Evolutionary conservation across 768 basidiomycete genomes (phyloP), one percentile per base, ranked within the genome.

Genomic region (Boletus rubescentipes): DNA sequence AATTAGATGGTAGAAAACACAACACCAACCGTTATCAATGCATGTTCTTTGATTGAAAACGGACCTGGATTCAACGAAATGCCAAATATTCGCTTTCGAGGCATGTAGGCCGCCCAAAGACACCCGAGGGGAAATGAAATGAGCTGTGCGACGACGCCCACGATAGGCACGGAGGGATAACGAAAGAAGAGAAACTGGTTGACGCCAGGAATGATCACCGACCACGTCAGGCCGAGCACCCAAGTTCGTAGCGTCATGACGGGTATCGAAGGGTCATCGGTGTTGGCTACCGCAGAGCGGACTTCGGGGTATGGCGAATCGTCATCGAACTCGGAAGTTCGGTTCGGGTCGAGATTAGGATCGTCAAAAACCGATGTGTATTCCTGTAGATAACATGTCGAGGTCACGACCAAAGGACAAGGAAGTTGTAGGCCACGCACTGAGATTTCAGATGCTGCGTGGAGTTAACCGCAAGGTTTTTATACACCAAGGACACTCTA

Each of bases 131-230:
- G 89, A 67, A 82, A 87, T 1, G 86, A 83, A 20, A 90, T 65
- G 37, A 91, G 69, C 65, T 89, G 87, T 2, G 86, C 88, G 6
- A 88, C 84, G 39, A 89, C 75, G 67, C 76, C 74, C n/a, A 76
- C 77, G 55, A 91, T 77, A 21, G 75, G 73, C 12, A 90, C 83
- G 31, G 79, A 78, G 4, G 89, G 89, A 63, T 82, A 87, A 15
- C 86, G 84, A 71, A 89, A 88, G 77, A 81, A 86, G 72, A 89
- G 86, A 72, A 89, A 87, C 56, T 87, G 88, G 63, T 91, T 88
- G 46, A 85, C 68, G 23, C 82, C 84, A 5, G 84, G 76, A 49
- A 84, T 76, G 63, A 90, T 58, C 34, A 89, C 79, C 5, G 88
- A 79, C 79, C 82, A 89, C 32, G 80, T 57, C 15, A 93, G 51